These are phyloP conservation scores for Leccinellum albellum DNA, from an alignment of 768 basidiomycete species.

Conservation along the genomic window DNA sequence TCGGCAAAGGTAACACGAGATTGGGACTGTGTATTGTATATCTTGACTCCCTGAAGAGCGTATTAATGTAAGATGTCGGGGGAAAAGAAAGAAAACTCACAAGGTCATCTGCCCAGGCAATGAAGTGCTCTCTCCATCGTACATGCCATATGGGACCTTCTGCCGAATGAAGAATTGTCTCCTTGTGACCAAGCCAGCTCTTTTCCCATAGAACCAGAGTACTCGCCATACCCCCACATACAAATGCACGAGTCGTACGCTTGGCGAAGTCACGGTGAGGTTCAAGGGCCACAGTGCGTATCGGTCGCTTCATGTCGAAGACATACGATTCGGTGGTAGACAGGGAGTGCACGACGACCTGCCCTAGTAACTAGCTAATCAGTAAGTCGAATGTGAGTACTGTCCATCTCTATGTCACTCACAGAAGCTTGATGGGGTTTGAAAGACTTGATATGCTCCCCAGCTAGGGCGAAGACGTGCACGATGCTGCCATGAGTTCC, in stretches of 20 bases:
- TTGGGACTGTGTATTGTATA: slow-evolving; percentile 80
- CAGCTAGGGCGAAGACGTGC: slow-evolving; percentile 75
- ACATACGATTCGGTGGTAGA: slow-evolving; percentile 75
- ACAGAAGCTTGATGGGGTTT: slow-evolving; percentile 88
- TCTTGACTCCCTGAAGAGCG: slow-evolving; percentile 76
- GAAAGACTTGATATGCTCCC: slow-evolving; percentile 82
- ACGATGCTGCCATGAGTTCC: slow-evolving; percentile 94
- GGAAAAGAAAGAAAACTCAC: slow-evolving; percentile 40
- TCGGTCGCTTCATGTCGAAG: slow-evolving; percentile 89
- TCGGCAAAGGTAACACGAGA: slow-evolving; percentile 84
- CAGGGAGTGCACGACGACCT: slow-evolving; percentile 83
- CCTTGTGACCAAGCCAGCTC: slow-evolving; percentile 94
- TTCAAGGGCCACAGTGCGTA: slow-evolving; percentile 86
- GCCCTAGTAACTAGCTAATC: slow-evolving; percentile 52
- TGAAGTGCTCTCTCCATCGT: slow-evolving; percentile 79
- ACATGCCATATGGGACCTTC: slow-evolving; percentile 96
- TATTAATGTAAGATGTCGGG: background rate
- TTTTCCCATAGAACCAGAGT: slow-evolving; percentile 86
- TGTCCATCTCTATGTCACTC: slow-evolving; percentile 80
- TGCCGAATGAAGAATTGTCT: slow-evolving; percentile 72
- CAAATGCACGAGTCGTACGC: slow-evolving; percentile 70
- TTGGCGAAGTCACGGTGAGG: slow-evolving; percentile 72
- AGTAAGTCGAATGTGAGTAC: slow-evolving; percentile 55
- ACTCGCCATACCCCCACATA: slow-evolving; percentile 91
- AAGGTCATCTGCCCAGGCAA: slow-evolving; percentile 95